Conservation (phyloP, 768 basidiomycete species). For the Sarcomyxa edulis region DNA sequence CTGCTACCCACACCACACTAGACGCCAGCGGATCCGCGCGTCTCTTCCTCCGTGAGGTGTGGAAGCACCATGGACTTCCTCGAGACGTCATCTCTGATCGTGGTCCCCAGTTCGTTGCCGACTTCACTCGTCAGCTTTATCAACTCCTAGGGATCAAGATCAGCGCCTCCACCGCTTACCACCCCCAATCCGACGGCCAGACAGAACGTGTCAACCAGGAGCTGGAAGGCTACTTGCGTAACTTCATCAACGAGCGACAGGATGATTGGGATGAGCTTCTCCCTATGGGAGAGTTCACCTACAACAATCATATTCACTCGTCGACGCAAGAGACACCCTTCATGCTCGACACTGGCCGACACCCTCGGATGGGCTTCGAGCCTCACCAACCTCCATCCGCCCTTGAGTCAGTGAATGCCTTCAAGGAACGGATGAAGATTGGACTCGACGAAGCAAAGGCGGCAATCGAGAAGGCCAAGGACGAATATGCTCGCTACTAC, state of each 20-base stretch:
- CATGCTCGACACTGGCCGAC: slow-evolving; percentile 8
- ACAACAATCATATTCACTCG: slow-evolving; percentile 11
- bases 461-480: slow-evolving; percentile 12
- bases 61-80: slow-evolving; percentile 20
- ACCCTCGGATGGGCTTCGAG: slow-evolving; percentile 11
- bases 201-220: slow-evolving; percentile 25
- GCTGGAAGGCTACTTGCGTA: slow-evolving; percentile 21
- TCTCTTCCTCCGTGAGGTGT: slow-evolving; percentile 15
- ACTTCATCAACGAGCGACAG: slow-evolving; percentile 16
- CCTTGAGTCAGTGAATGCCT: slow-evolving; percentile 8
- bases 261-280: slow-evolving; percentile 18
- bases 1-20: slow-evolving; percentile 15
- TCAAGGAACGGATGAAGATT: slow-evolving; percentile 7
- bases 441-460: slow-evolving; percentile 10
- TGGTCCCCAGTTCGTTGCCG: slow-evolving; percentile 22
- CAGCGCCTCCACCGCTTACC: slow-evolving; percentile 34
- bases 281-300: slow-evolving; percentile 6
- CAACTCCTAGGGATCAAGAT: slow-evolving; percentile 23
- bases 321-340: slow-evolving; percentile 9
- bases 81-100: slow-evolving; percentile 19
- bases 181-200: slow-evolving; percentile 34
- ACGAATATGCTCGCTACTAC: slow-evolving; percentile 11
- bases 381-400: neutral
- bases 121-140: slow-evolving; percentile 26
- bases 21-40: slow-evolving; percentile 13